Evolutionary conservation across 2,329 filamentous ascomycete genomes (phyloP), one percentile per base, ranked within the genome.

Genomic region (Diaporthe citrichinensis): DNA sequence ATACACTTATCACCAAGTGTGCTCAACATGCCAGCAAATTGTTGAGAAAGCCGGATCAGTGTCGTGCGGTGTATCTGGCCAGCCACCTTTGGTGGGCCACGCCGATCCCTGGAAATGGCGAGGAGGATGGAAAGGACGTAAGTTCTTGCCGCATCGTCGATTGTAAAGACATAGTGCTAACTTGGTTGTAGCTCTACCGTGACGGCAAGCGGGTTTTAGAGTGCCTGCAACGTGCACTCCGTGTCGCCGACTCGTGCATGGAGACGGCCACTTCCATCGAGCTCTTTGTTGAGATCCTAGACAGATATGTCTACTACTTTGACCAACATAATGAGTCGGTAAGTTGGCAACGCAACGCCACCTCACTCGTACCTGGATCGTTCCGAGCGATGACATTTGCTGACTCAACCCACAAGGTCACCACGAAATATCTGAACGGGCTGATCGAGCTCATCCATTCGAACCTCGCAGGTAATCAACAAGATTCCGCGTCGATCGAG

Each of bases 271-370:
- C 98, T 5, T 98, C 95, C 3, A 97, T 99, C 62, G 97, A 99
- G 85, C 90, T 99, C 67, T 99, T 99, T 85, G 96, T 99, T 74
- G 97, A 99, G 86, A 99, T 99, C 78, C 87, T 99, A 74, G 98
- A 99, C 84, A 92, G 97, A 84, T 99, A 99, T 83, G 96, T 98
- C 72, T 99, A 99, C 85, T 99, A 98, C 87, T 99, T 98, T 86
- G 97, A 99, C 84, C 96, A 99, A 84, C 95, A 98, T 83, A 99
- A 99, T 85, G 97, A 99, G 86, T 96, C 96, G 79, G 97, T 91
- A 83, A 81, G 89, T 82, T 55, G 31, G 9, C 58, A 23, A 62
- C 46, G 3, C n/a, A 7, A 7, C 23, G 14, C 7, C 2, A 1
- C 25, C n/a, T 28, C n/a, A 9, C 44, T 10, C 25, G 31, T 28